Evolutionary conservation across 257 asterid species (phyloP).

Genomic region (Plantago elongata): DNA sequence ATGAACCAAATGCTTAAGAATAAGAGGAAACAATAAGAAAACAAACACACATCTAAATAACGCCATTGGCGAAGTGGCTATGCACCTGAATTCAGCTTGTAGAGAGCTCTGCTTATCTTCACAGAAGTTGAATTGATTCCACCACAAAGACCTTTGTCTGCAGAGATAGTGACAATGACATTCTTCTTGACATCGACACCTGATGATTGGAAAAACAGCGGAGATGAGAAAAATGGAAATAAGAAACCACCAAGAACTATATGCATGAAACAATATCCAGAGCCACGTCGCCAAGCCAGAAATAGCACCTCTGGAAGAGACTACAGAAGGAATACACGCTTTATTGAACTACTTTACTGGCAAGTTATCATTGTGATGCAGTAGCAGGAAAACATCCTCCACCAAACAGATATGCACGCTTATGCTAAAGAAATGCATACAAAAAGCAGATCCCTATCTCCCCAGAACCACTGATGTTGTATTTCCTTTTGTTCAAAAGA

Average conservation of each 20-base stretch:
- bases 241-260: not conserved
- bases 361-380: no score
- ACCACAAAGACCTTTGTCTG: constrained; percentile 99
- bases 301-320: not conserved
- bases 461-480: no score
- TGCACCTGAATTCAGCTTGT: constrained; percentile 62
- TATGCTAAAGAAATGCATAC: no score
- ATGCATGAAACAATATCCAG: not conserved
- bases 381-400: no score
- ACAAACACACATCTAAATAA: not conserved
- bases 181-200: constrained; percentile 95
- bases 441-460: no score
- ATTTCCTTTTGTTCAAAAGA: no score
- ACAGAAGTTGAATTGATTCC: constrained; percentile 94
- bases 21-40: constrained; percentile 4
- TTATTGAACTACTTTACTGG: no score
- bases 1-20: constrained; percentile 5
- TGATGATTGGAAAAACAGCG: constrained; percentile 26
- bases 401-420: no score
- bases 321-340: no score
- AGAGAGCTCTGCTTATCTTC: constrained; percentile 79
- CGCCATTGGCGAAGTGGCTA: constrained; percentile 3
- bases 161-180: constrained; percentile 72
- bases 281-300: not conserved
- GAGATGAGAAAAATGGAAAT: not conserved